Evolutionary conservation across 2,329 filamentous ascomycete genomes (phyloP).

Genomic region (Cladosporium sp.): DNA sequence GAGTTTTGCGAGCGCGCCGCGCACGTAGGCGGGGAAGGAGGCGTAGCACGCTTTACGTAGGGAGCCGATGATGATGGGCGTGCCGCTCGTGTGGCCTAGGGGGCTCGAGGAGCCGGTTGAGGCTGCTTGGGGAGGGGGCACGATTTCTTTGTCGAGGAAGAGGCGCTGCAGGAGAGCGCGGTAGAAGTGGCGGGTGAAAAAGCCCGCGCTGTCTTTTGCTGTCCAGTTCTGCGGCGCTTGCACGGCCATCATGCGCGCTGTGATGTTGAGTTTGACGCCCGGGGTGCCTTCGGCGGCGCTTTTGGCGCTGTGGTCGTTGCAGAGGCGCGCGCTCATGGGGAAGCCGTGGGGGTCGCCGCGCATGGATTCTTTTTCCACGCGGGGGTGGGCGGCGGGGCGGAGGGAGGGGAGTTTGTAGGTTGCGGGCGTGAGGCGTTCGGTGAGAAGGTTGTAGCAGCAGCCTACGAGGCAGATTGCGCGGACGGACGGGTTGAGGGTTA

Average conservation of each 20-base stretch:
- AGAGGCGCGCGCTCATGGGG: constrained; percentile 74
- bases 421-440: constrained; percentile 79
- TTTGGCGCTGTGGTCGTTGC: constrained; percentile 42
- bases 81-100: constrained; percentile 39
- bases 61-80: constrained; percentile 81
- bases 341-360: constrained; percentile 88
- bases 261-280: constrained; percentile 86
- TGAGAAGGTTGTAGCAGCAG: constrained; percentile 96
- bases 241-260: constrained; percentile 95
- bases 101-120: constrained; percentile 29
- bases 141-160: constrained; percentile 78
- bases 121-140: constrained; percentile 49
- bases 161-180: constrained; percentile 85
- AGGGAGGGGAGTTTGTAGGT: constrained; percentile 79
- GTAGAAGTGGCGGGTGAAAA: constrained; percentile 92
- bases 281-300: not conserved
- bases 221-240: constrained; percentile 95
- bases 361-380: constrained; percentile 47
- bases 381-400: constrained; percentile 63
- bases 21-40: constrained; percentile 71
- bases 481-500: constrained; percentile 77
- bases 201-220: constrained; percentile 69
- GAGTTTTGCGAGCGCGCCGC: constrained; percentile 74
- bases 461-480: constrained; percentile 91
- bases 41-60: constrained; percentile 74